These are phyloP conservation scores for Arachis hypogaea DNA, from an alignment of 306 rosid genomes.

Conservation along the genomic window DNA sequence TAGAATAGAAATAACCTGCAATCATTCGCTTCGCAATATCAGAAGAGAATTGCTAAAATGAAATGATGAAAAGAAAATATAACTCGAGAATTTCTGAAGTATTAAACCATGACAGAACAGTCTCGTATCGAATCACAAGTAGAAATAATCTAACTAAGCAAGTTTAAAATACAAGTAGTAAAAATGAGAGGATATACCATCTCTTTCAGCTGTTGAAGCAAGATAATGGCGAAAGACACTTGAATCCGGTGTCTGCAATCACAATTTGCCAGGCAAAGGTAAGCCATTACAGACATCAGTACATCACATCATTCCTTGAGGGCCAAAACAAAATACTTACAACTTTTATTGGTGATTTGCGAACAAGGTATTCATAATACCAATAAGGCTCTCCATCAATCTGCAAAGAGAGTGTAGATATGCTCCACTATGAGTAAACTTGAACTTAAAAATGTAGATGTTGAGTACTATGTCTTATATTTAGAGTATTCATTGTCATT, in stretches of 20 bases:
- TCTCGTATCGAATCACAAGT: constrained; percentile 24
- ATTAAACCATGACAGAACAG: not conserved
- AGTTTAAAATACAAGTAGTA: constrained; percentile 17
- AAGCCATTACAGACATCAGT: constrained; percentile 17
- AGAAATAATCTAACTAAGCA: constrained; percentile 14
- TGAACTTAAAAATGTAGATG: constrained; percentile 14
- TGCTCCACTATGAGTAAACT: constrained; percentile 36
- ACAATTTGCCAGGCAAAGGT: constrained; percentile 37
- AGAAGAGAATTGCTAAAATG: constrained; percentile 26
- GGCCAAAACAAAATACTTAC: constrained; percentile 45
- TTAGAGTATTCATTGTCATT: constrained; percentile 30
- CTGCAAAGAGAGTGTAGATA: constrained; percentile 51
- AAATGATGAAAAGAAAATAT: constrained; percentile 20
- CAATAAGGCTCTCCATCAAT: constrained; percentile 87
- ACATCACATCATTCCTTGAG: constrained; percentile 12
- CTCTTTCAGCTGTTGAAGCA: constrained; percentile 90
- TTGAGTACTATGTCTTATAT: not conserved
- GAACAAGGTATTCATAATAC: constrained; percentile 91
- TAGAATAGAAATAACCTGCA: constrained; percentile 84
- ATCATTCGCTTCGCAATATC: constrained; percentile 25
- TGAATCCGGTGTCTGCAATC: constrained; percentile 62
- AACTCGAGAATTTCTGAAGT: constrained; percentile 3
- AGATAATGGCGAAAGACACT: constrained; percentile 72
- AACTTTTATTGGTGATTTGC: constrained; percentile 80
- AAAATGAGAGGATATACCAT: constrained; percentile 59